phyloP scores from a whole-genome alignment of 2,329 filamentous ascomycete genomes.

The Thielaviopsis punctulata region DNA sequence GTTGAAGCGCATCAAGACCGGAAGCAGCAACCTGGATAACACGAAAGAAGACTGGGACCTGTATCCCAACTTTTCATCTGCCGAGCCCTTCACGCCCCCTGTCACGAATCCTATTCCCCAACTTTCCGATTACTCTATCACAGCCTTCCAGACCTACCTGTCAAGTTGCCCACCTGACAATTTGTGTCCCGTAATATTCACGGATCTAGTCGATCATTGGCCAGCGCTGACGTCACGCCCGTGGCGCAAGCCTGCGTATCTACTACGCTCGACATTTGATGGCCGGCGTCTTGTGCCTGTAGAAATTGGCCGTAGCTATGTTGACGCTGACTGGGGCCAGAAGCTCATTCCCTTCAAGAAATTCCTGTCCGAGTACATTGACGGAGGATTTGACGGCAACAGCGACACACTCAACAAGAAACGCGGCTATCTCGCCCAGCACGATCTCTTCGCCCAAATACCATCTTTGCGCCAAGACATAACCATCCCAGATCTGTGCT shows the following conservation, averaged over 20 bases:
- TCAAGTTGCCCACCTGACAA: conserved; percentile 17
- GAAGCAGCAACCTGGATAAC: neutral
- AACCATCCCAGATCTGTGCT: conserved; percentile 68
- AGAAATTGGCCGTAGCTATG: conserved; percentile 75
- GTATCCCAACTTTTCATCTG: conserved; percentile 5
- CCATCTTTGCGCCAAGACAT: conserved; percentile 63
- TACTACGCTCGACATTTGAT: conserved; percentile 54
- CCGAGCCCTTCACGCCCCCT: conserved; percentile 23
- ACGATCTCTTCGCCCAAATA: conserved; percentile 72
- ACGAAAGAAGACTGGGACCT: conserved; percentile 1
- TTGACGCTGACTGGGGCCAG: conserved; percentile 71
- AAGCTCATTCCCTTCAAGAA: conserved; percentile 56
- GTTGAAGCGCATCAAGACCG: conserved; percentile 8
- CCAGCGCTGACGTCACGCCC: conserved; percentile 50
- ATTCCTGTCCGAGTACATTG: conserved; percentile 50
- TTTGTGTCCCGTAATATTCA: conserved; percentile 50
- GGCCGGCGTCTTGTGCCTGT: conserved; percentile 71
- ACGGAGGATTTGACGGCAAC: conserved; percentile 6
- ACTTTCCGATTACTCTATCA: conserved; percentile 32
- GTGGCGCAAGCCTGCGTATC: conserved; percentile 61
- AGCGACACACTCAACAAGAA: neutral
- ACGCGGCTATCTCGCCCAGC: conserved; percentile 77
- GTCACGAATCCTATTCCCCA: conserved; percentile 25
- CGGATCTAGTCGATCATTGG: conserved; percentile 50
- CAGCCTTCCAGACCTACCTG: conserved; percentile 45